Base-by-base conservation (phyloP, 176 grass and related monocot species). In the Bolboschoenus planiculmis region DNA sequence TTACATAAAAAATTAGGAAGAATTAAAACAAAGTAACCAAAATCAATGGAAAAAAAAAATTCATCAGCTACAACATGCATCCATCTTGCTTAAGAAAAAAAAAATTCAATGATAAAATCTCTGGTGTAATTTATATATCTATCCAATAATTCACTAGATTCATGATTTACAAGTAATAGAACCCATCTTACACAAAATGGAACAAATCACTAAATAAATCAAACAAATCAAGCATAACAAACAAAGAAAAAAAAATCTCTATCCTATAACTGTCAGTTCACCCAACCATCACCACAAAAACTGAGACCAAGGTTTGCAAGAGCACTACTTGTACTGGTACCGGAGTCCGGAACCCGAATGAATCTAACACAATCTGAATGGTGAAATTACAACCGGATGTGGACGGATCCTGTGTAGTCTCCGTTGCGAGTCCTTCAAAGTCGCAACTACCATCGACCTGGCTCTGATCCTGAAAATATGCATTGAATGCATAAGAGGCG, bases 401-500 rank as follows among this genome's bases (percentile, higher is more conserved):
- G 13, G 88, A 82, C 0, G 88, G 88, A 44, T 90, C 80, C 67
- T 83, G 75, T 18, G 54, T 53, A 11, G 85, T 90, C 85, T 60
- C 29, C 2, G 39, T 87, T 0, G 88, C 88, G 1, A 90, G 66
- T 10, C 85, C 88, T 2, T 87, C 4, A 71, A 90, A 90, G 40
- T 78, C n/a, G 3, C 88, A 90, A 62, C 88, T 87, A 33, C 74
- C 42, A 8, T 90, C 85, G 31, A 85, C 68, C 27, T 90, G 88
- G 55, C 80, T 87, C 43, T 87, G 77, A 48, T 57, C 88, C 81
- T 90, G 88, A 54, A 82, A 90, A 73, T 90, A 90, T 56, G 84
- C 86, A 79, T 90, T 90, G 48, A 90, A 90, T 70, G 88, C 88
- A 53, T 85, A 90, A n/a, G 88, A 90, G n/a, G 88, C 85, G 47